Evolutionary conservation across 371 early-diverging fungal species (phyloP).

Genomic region (Mortierella sp.): DNA sequence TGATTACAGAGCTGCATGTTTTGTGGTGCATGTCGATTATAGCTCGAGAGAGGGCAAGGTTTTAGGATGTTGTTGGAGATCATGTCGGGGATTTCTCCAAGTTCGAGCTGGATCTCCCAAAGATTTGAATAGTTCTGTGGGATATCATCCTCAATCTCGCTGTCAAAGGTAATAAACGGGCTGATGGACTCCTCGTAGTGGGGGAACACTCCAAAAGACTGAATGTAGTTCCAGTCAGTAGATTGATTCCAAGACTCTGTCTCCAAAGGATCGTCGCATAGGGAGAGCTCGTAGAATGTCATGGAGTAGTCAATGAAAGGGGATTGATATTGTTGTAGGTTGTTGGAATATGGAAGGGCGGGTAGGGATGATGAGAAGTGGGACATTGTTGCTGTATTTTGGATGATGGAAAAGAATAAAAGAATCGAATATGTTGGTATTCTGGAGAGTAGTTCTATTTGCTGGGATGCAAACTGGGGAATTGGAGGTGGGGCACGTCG

Average conservation of each 20-base stretch:
- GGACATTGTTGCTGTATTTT: background rate
- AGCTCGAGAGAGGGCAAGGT: conserved; percentile 12
- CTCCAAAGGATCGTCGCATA: background rate
- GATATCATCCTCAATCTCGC: background rate
- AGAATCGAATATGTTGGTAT: background rate
- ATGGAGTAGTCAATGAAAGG: background rate
- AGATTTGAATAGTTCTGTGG: conserved; percentile 14
- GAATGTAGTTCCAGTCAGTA: background rate
- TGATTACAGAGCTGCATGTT: background rate
- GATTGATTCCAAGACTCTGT: background rate
- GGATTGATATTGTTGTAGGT: background rate
- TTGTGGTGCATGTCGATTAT: background rate
- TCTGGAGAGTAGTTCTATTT: too few species aligned
- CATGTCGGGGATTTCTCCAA: conserved; percentile 44
- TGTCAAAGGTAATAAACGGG: background rate
- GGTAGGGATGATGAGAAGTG: background rate
- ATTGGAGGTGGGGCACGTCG: too few species aligned
- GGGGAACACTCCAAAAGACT: background rate
- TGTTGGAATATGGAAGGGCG: background rate
- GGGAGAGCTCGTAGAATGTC: background rate
- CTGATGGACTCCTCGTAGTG: background rate
- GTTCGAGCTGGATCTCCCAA: conserved; percentile 42
- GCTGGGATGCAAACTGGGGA: too few species aligned
- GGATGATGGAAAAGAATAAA: background rate
- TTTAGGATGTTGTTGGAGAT: conserved; percentile 35